Base-by-base conservation (phyloP, 345 rosid species). In the Brassica juncea region DNA sequence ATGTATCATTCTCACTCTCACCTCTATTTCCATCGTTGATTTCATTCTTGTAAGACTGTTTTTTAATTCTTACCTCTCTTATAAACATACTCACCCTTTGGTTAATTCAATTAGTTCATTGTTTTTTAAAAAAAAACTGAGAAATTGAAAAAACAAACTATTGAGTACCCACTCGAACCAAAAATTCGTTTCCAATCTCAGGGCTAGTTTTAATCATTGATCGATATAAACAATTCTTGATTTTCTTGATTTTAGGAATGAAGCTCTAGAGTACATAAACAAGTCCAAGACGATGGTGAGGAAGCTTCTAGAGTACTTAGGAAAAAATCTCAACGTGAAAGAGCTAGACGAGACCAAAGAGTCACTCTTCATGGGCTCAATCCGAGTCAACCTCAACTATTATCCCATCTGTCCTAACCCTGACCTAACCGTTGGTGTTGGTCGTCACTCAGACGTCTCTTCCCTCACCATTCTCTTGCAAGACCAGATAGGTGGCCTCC, bases 331-430 rank as follows among this genome's bases (percentile, higher is more conserved):
- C 12, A 84, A 84, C 3, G 86, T 87, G 30, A 71, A 80, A 7
- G 84, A 73, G 66, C 80, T 85, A 0, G 86, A 83, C 47, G 84
- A 75, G 81, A 55, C 70, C 4, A 81, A 81, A 73, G 78, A 79
- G 60, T 70, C 68, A 37, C 73, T 81, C 54, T 79, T 85, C 30
- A 80, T 77, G 83, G 87, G 87, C 3, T 84, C 87, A 0, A 58
- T 75, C 3, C 71, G 86, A 64, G 78, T 78, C 32, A 84, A 86
- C 80, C 80, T 82, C 2, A 82, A 84, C 80, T 84, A 82, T 77
- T 84, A 84, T 8, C 86, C 89, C 1, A 78, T 72, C 47, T 86
- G 87, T 11, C 89, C 82, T 16, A 81, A 81, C 68, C 89, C 87
- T 23, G 89, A 84, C 68, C 81, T 81, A 44, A 81, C 86, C 3